These are phyloP conservation scores for Sporopachydermia cereana DNA, from an alignment of 1,139 yeast genomes.

Conservation along the genomic window DNA sequence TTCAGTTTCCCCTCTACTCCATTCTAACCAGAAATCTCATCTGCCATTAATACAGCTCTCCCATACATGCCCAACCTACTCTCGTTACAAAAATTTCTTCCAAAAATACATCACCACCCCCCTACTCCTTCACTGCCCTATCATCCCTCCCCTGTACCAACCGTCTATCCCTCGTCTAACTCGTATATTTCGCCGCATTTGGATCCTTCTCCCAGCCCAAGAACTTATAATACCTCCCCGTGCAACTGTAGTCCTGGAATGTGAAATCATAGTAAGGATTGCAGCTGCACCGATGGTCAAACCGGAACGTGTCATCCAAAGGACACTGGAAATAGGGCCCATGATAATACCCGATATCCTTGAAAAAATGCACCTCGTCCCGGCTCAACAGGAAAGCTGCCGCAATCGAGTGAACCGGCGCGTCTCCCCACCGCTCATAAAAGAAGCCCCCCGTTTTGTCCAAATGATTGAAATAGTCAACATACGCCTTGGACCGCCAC, in stretches of 20 bases:
- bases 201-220: background rate
- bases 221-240: constrained; percentile 19
- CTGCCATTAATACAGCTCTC: no score
- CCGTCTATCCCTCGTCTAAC: no score
- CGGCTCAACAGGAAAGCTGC: constrained; percentile 60
- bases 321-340: constrained; percentile 81
- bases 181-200: background rate
- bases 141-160: no score
- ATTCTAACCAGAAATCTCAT: no score
- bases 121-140: no score
- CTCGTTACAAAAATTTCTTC: no score
- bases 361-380: constrained; percentile 64
- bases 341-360: constrained; percentile 75
- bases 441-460: constrained; percentile 80
- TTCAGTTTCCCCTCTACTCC: no score
- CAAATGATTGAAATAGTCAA: constrained; percentile 54
- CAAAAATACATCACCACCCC: no score
- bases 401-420: constrained; percentile 83
- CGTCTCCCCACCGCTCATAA: constrained; percentile 96
- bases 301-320: constrained; percentile 23
- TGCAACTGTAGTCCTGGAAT: constrained; percentile 35
- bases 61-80: no score
- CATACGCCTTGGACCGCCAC: constrained; percentile 60
- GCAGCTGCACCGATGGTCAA: constrained; percentile 38
- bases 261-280: constrained; percentile 32